Percentiles rank a stretch among this genome's conserved stretches.
phyloP scores from a whole-genome alignment of 192 early-diverging fungal genomes.

The Piromyces sp. region DNA sequence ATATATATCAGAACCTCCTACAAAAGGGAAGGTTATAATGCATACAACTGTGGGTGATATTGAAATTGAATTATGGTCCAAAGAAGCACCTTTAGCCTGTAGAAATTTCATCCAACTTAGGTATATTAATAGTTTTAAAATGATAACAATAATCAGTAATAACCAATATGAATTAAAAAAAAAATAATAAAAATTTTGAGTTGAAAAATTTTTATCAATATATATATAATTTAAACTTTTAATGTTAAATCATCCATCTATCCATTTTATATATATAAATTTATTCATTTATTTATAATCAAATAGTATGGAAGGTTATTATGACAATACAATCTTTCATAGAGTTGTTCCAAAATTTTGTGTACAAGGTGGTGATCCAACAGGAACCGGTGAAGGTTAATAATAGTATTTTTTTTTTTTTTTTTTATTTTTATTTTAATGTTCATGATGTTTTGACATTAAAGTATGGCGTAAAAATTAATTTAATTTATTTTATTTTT shows the following conservation, averaged over 20 bases:
- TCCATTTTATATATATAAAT: too few species aligned
- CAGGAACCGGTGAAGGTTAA: constrained; percentile 48
- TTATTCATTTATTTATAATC: background rate
- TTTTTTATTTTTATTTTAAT: too few species aligned
- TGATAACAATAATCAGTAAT: too few species aligned
- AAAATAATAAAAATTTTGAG: too few species aligned
- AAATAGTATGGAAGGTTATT: constrained; percentile 64
- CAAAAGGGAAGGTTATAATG: constrained; percentile 19
- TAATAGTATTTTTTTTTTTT: background rate
- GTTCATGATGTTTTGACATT: too few species aligned
- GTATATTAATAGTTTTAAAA: background rate
- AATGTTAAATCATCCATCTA: too few species aligned
- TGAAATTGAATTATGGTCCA: constrained; percentile 86
- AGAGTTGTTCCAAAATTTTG: constrained; percentile 78
- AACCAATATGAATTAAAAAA: too few species aligned
- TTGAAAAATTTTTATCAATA: too few species aligned
- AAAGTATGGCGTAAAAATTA: too few species aligned
- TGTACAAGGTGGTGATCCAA: constrained; percentile 88
- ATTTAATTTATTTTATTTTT: too few species aligned
- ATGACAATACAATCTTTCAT: constrained; percentile 77
- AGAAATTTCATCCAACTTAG: constrained; percentile 90
- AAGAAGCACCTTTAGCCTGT: constrained; percentile 74
- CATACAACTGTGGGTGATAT: constrained; percentile 74
- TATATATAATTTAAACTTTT: too few species aligned
- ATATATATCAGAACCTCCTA: constrained; percentile 24